Base-by-base conservation (phyloP, 2,329 filamentous ascomycete genomes). In the Teratosphaeriaceae sp. region DNA sequence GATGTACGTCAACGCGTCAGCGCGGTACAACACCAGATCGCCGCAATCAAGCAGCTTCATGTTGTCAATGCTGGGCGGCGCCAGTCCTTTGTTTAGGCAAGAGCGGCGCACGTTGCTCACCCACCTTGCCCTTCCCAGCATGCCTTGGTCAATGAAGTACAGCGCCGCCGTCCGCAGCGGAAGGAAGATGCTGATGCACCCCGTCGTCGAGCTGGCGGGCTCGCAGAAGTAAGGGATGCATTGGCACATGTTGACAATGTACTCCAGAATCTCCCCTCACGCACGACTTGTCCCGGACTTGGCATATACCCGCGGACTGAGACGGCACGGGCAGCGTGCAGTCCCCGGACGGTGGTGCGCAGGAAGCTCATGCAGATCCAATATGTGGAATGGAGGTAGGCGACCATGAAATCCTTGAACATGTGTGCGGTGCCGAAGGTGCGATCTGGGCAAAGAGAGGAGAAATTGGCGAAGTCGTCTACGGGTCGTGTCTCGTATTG, bases 281-380 rank as follows among this genome's bases (percentile, higher is more conserved):
- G 30, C 26, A 58, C 49, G 13, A 38, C 42, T 9, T 52, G 44
- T 3, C 47, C 45, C 2, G 40, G 5, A 12, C 39, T 16, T 3
- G 52, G 51, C 15, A 43, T 45, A 48, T 48, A 58, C 19, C 40
- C 37, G 5, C 20, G 18, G 8, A 45, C 39, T 8, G 42, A 12
- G 7, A 39, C 40, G 31, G 51, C 37, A 5, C 50, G 46, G 5
- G 37, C 30, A 13, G 44, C 38, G 33, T 55, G 50, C 19, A 58
- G 42, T 2, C 43, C 42, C 21, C 50, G 50, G 5, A 55, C 47
- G 7, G 47, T 49, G 7, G 44, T 51, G n/a, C 56, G 52, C 15
- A 61, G 42, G 37, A 50, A 54, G 43, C 56, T 51, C 48, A 58
- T 55, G 6, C 48, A 47, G 11, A 54, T 45, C 58, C 58, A 60